Conservation (phyloP, 371 early-diverging fungal species). For the Cladochytrium tenue region DNA sequence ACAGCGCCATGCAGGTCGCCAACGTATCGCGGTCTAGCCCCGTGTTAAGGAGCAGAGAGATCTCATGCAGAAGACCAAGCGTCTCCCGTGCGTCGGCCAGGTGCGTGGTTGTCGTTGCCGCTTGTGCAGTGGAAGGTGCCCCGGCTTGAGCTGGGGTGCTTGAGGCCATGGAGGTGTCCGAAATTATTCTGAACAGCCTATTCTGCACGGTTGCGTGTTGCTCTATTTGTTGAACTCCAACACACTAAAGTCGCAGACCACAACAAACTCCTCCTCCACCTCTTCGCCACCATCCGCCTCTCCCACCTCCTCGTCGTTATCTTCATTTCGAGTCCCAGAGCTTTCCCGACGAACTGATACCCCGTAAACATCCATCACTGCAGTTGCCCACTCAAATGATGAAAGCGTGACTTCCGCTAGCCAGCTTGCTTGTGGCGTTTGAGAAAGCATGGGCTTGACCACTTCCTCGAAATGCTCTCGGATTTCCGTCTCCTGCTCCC, state of each 20-base stretch:
- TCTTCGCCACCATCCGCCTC: neutral
- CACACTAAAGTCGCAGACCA: neutral
- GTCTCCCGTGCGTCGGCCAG: slow-evolving; percentile 33
- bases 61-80: slow-evolving; percentile 61
- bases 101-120: neutral
- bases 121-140: too few species aligned
- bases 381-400: neutral
- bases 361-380: neutral
- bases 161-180: too few species aligned
- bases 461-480: neutral
- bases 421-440: neutral
- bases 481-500: neutral
- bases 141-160: too few species aligned
- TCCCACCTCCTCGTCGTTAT: neutral
- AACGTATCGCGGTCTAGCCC: slow-evolving; percentile 74
- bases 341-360: neutral
- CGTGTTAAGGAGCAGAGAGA: slow-evolving; percentile 69
- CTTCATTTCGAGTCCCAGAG: too few species aligned
- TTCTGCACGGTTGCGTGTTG: too few species aligned
- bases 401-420: neutral
- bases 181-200: too few species aligned
- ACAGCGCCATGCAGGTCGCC: slow-evolving; percentile 68
- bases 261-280: neutral
- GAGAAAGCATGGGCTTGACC: neutral
- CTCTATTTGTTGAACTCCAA: too few species aligned